Percentiles rank a stretch among this genome's conserved stretches.
Conservation (phyloP, 2,329 filamentous ascomycete genomes). For the Ilyonectria destructans region DNA sequence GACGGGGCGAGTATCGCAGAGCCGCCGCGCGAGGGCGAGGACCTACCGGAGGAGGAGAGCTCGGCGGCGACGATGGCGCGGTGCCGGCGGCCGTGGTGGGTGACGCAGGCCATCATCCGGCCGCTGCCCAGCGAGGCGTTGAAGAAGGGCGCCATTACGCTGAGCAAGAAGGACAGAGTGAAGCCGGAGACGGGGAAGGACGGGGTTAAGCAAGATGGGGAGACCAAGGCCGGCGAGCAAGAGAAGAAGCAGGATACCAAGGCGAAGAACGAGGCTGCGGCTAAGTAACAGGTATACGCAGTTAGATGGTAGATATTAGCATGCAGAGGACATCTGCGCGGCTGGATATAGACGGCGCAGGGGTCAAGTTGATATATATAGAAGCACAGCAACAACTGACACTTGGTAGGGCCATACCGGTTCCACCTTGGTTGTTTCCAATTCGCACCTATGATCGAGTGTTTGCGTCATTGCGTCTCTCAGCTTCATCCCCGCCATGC, state of each 20-base stretch:
- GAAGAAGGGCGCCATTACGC: conserved; percentile 82
- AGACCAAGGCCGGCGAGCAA: conserved; percentile 44
- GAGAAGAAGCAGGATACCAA: conserved; percentile 46
- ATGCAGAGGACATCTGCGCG: conserved; percentile 9
- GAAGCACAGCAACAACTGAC: neutral
- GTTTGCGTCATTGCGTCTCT: neutral
- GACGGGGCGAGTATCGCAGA: conserved; percentile 66
- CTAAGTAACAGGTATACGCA: conserved; percentile 39
- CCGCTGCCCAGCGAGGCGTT: conserved; percentile 91
- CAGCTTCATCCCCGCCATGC: neutral
- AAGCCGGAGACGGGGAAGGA: conserved; percentile 51
- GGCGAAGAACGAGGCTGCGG: conserved; percentile 46
- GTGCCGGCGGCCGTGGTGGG: conserved; percentile 90
- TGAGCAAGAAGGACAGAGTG: conserved; percentile 79
- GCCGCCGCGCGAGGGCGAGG: conserved; percentile 50
- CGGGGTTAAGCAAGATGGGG: conserved; percentile 54
- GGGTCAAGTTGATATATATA: neutral
- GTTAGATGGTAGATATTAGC: neutral
- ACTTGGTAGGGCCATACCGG: neutral
- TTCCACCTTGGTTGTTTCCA: neutral
- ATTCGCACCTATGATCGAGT: neutral
- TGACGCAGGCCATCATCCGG: conserved; percentile 89
- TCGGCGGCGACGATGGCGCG: conserved; percentile 78
- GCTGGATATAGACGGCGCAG: conserved; percentile 38
- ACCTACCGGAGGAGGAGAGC: conserved; percentile 67